These are phyloP conservation scores for Exutisphaerella laricina DNA, from an alignment of 2,329 filamentous ascomycete genomes.

Conservation along the genomic window DNA sequence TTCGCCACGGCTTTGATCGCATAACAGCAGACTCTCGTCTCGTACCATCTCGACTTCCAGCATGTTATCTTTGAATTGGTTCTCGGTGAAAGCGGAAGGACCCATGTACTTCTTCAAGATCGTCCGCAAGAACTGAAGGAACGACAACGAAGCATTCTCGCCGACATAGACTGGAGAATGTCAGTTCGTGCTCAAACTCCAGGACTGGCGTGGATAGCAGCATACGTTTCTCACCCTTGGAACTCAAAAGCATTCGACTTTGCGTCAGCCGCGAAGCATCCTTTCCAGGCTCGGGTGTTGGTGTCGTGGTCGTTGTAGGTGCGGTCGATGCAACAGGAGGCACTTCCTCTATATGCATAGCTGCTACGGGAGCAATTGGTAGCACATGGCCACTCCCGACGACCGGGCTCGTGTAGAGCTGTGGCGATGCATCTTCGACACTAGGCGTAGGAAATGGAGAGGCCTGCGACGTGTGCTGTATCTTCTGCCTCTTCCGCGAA, in stretches of 20 bases:
- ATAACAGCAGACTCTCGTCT: conserved; percentile 15
- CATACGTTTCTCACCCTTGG: conserved; percentile 49
- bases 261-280: conserved; percentile 15
- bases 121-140: conserved; percentile 50
- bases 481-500: conserved; percentile 20
- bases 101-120: conserved; percentile 48
- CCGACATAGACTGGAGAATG: conserved; percentile 42
- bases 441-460: conserved; percentile 19
- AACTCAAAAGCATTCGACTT: conserved; percentile 47
- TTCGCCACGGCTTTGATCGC: conserved; percentile 32
- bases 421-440: conserved; percentile 17
- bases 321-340: conserved; percentile 4
- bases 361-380: conserved; percentile 3
- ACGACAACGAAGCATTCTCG: conserved; percentile 51
- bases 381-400: background rate
- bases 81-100: conserved; percentile 51
- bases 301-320: conserved; percentile 9
- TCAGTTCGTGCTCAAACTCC: background rate
- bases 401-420: conserved; percentile 9
- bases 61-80: conserved; percentile 48
- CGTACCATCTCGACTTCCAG: conserved; percentile 40
- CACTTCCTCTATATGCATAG: conserved; percentile 3
- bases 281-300: conserved; percentile 17
- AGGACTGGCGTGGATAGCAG: background rate
- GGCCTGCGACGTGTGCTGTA: background rate